phyloP scores from a whole-genome alignment of 2,329 filamentous ascomycete genomes.

The Diaporthe amygdali region DNA sequence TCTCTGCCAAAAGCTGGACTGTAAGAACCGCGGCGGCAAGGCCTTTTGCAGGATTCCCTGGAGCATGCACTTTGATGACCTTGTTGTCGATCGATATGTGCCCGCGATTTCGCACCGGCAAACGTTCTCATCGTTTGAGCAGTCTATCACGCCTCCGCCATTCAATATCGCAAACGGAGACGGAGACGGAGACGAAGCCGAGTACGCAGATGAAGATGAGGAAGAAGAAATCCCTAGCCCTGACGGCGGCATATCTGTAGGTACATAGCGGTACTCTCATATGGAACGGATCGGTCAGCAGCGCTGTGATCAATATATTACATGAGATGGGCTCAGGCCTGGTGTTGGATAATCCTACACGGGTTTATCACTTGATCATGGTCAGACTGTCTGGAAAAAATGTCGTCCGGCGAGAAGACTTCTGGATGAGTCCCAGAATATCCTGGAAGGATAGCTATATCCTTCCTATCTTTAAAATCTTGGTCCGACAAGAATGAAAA shows the following conservation, averaged over 20 bases:
- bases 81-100: slow-evolving; percentile 18
- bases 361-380: not conserved
- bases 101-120: not conserved
- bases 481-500: not conserved
- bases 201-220: not conserved
- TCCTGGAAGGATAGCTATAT: not conserved
- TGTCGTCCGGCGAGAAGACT: not conserved
- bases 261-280: not conserved
- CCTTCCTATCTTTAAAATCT: not conserved
- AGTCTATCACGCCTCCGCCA: not conserved
- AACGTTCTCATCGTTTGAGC: not conserved
- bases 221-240: not conserved
- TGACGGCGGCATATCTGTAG: slow-evolving; percentile 4
- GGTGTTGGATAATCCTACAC: not conserved
- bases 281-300: not conserved
- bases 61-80: slow-evolving; percentile 29
- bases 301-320: not conserved
- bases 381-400: not conserved
- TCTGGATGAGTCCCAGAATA: not conserved
- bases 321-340: not conserved
- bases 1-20: slow-evolving; percentile 38
- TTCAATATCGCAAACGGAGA: not conserved
- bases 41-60: slow-evolving; percentile 33
- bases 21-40: slow-evolving; percentile 37
- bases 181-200: not conserved